phyloP scores from a whole-genome alignment of 805 yeast genomes.

The Hanseniaspora nectarophila region DNA sequence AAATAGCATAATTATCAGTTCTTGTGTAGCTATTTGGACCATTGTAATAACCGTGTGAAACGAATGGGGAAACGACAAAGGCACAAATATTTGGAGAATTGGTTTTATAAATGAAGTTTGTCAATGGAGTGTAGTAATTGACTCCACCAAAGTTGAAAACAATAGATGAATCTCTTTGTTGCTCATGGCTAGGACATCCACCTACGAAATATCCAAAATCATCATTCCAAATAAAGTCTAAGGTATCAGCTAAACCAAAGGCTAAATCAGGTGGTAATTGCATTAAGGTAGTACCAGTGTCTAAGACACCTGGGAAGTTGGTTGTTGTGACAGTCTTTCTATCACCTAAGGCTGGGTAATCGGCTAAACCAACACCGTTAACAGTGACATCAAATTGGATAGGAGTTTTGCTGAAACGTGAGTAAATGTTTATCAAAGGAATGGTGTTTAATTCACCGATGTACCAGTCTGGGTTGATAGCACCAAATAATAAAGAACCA shows the following conservation, averaged over 20 bases:
- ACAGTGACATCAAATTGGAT: constrained; percentile 28
- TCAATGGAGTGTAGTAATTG: constrained; percentile 40
- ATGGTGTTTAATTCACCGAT: constrained; percentile 27
- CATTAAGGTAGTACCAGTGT: constrained; percentile 35
- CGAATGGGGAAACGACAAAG: constrained; percentile 30
- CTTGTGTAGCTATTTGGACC: constrained; percentile 3
- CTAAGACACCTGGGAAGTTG: constrained; percentile 33
- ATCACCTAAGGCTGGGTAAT: constrained; percentile 19
- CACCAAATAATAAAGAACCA: constrained; percentile 40
- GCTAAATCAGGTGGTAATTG: constrained; percentile 35
- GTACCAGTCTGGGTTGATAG: constrained; percentile 32
- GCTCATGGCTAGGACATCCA: constrained; percentile 30
- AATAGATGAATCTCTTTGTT: constrained; percentile 19
- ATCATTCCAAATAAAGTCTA: constrained; percentile 33
- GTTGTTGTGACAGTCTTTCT: constrained; percentile 24
- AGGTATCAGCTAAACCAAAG: constrained; percentile 26
- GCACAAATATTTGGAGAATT: constrained; percentile 31
- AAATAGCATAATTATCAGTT: constrained; percentile 29
- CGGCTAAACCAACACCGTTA: constrained; percentile 26
- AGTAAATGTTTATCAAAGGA: constrained; percentile 23
- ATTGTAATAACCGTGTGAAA: constrained; percentile 17
- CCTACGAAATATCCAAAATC: constrained; percentile 33
- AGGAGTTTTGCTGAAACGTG: constrained; percentile 16
- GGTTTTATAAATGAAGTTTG: constrained; percentile 24
- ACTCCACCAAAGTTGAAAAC: constrained; percentile 48